Evolutionary conservation across 768 basidiomycete species (phyloP), one percentile per base, ranked within the genome.

Genomic region (Trametes cubensis): DNA sequence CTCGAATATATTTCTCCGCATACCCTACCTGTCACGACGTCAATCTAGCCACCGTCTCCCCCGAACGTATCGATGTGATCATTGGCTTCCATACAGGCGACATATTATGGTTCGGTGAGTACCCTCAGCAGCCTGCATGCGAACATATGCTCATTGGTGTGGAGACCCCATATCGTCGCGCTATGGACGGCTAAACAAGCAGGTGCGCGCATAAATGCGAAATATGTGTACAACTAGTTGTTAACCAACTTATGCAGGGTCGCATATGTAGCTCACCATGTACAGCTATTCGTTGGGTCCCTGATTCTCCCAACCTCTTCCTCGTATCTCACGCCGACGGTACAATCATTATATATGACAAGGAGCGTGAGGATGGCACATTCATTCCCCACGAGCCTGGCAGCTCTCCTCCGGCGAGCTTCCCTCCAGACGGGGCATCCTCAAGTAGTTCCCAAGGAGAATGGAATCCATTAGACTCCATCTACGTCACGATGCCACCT

Each of bases 31-130:
- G 94, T 71, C 93, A 96, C 72, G 89, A 94, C 69, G 86, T 96
- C 30, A 96, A 97, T 67, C 73, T 79, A 6, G 74, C 83, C 2
- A 97, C 95, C 2, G 86, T 91, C 7, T 88, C 86, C 3, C 77
- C 88, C 13, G 88, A 94, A 44, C 85, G 86, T 46, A 75, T 98
- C 38, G 95, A 98, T 69, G 80, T 97, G 6, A 83, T 98, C 61
- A 89, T 98, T 68, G 97, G 96, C 6, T 98, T 97, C 72, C 83
- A 80, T 63, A 92, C 95, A 0, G 97, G 97, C n/a, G 97, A 99
- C 76, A 79, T 99, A 40, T 77, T 98, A 51, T 98, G 97, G 97
- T 80, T 98, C 58, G 95, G 95, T 91, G 64, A 65, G 82, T 70
- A 60, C 40, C 61, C 61, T 28, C 46, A 51, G 34, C 28, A 30